Base-by-base conservation (phyloP, 2,329 filamentous ascomycete species). In the Boeremia exigua region DNA sequence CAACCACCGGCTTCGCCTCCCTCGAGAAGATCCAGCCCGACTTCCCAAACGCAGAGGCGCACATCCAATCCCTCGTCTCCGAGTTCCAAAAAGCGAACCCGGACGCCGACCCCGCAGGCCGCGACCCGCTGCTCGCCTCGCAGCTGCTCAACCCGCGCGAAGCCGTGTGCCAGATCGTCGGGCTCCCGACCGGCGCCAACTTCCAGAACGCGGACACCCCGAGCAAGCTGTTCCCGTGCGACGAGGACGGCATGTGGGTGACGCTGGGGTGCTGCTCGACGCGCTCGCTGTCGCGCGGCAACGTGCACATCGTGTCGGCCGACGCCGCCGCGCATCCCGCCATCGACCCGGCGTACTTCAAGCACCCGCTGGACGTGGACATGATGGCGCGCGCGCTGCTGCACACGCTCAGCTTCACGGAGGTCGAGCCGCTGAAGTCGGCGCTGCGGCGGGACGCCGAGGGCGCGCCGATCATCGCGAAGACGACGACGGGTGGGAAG, bases 261-360 rank as follows among this genome's bases (percentile, higher is more conserved):
- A 60, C 44, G 6, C 12, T 71, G 1, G 62, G 44, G 5, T 55
- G 36, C 1, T 71, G 59, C 53, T 66, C 57, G 25, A 70, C 61
- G 3, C 65, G 61, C 11, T 67, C 77, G 0, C 72, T 79, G 37
- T 80, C 78, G 0, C 73, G 79, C 15, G 80, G 79, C 2, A 73
- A 56, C 14, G 62, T 78, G 0, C 79, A 81, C 53, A 75, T 81
- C 36, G 59, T 59, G 0, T 79, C 77, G 0, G 38, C 75, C 0
- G 67, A 79, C 39, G 68, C 75, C 0, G 62, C 61, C 0, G 67
- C 58, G 1, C 60, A 73, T 12, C 79, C 80, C 0, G 38, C 57
- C 1, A 79, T 82, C 48, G 77, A 82, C 60, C 75, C 77, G 0
- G 71, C 70, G 9, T 80, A 79, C 42, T 69, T 81, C 43, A 70